Evolutionary conservation across 257 asterid genomes (phyloP).

Genomic region (Penstemon davidsonii): DNA sequence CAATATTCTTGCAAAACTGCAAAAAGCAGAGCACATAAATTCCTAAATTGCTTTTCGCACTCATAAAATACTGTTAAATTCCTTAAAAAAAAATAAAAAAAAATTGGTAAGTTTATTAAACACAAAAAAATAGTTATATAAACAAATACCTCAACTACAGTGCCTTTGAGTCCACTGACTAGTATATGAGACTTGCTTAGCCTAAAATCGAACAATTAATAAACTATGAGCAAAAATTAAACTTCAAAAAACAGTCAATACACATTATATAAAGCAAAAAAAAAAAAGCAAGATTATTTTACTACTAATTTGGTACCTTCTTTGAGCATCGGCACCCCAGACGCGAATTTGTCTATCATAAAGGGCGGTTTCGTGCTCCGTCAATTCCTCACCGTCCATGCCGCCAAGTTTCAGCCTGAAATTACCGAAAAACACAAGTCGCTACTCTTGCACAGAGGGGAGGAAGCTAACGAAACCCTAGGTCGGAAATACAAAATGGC

Average conservation of each 20-base stretch:
- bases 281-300: neutral
- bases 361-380: constrained; percentile 99
- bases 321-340: constrained; percentile 99
- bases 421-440: constrained; percentile 2
- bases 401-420: constrained; percentile 36
- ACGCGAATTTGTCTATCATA: constrained; percentile 99
- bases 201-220: constrained; percentile 36
- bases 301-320: constrained; percentile 49
- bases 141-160: constrained; percentile 69
- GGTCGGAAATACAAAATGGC: neutral
- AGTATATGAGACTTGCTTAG: constrained; percentile 86
- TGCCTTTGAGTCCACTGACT: constrained; percentile 86
- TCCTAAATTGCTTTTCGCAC: constrained; percentile 4
- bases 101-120: neutral
- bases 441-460: constrained; percentile 4
- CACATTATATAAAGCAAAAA: neutral
- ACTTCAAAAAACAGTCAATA: neutral
- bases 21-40: constrained; percentile 4
- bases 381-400: constrained; percentile 74
- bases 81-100: neutral
- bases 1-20: constrained; percentile 97
- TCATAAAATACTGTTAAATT: neutral
- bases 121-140: neutral
- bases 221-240: neutral
- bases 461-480: constrained; percentile 36